A percentile compares a stretch with the other conserved stretches of the same genome.
phyloP scores from a whole-genome alignment of 1,284 basidiomycete species.

The Paramarasmius palmivorus region DNA sequence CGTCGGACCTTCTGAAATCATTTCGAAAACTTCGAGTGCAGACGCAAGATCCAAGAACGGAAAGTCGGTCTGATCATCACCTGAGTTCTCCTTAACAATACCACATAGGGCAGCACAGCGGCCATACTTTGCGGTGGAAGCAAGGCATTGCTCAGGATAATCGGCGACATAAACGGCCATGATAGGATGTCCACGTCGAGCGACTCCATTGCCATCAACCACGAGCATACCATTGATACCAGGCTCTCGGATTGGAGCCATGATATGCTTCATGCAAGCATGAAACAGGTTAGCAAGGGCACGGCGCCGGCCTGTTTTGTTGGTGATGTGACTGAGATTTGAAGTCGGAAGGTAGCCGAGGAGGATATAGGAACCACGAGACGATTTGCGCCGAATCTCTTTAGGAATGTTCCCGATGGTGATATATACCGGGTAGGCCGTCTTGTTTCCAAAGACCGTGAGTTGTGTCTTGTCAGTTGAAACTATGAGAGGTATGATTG shows the following conservation, averaged over 20 bases:
- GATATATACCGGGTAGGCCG: conserved; percentile 41
- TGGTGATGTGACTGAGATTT: conserved; percentile 29
- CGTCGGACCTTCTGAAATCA: not conserved
- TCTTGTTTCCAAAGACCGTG: conserved; percentile 36
- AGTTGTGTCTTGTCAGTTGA: no score
- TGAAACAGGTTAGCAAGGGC: conserved; percentile 38
- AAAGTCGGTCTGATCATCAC: not conserved
- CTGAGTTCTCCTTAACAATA: not conserved
- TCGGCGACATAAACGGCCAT: conserved; percentile 11
- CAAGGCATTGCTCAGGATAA: conserved; percentile 12
- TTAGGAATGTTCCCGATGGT: conserved; percentile 47
- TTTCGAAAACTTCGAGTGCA: not conserved
- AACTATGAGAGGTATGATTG: conserved; percentile 41
- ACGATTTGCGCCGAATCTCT: conserved; percentile 35
- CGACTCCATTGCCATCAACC: conserved; percentile 18
- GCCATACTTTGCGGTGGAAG: not conserved
- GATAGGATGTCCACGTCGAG: conserved; percentile 23
- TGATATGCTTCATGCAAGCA: conserved; percentile 28
- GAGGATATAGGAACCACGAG: conserved; percentile 32
- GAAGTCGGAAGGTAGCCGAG: conserved; percentile 39
- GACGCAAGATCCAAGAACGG: not conserved
- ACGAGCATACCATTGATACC: conserved; percentile 25
- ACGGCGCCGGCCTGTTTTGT: conserved; percentile 24
- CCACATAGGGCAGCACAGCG: not conserved
- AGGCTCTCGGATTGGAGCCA: conserved; percentile 21